Conservation (phyloP, 1,284 basidiomycete species). For the Rhodotorula mucilaginosa region DNA sequence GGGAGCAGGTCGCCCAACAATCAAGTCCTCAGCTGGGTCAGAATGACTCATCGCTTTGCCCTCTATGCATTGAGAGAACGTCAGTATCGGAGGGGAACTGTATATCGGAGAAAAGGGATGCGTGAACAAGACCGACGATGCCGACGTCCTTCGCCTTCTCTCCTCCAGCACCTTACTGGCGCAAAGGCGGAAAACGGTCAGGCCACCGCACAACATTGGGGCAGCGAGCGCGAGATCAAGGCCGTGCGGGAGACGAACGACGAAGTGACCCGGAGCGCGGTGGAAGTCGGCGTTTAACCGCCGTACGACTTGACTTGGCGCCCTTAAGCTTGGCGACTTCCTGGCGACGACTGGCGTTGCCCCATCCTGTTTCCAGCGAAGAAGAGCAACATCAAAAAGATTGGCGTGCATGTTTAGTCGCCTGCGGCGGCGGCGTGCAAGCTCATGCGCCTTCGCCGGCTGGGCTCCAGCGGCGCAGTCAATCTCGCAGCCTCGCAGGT, state of each 20-base stretch:
- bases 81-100: too few relatives aligned
- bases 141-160: slow-evolving; percentile 54
- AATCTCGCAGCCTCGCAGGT: too few relatives aligned
- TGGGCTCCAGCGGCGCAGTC: too few relatives aligned
- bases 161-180: slow-evolving; percentile 53
- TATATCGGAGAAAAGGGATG: too few relatives aligned
- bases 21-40: too few relatives aligned
- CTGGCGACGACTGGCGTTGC: slow-evolving; percentile 3
- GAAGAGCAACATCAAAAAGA: too few relatives aligned
- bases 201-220: slow-evolving; percentile 49
- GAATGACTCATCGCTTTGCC: too few relatives aligned
- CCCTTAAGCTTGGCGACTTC: slow-evolving; percentile 33
- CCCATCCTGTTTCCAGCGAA: slow-evolving; percentile 17
- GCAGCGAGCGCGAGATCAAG: slow-evolving; percentile 50
- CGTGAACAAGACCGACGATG: slow-evolving; percentile 50
- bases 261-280: slow-evolving; percentile 50
- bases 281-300: slow-evolving; percentile 52
- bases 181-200: slow-evolving; percentile 46
- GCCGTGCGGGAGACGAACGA: slow-evolving; percentile 49
- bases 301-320: slow-evolving; percentile 51
- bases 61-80: too few relatives aligned
- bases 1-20: too few relatives aligned
- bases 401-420: too few relatives aligned
- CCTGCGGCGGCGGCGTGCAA: too few relatives aligned
- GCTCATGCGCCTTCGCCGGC: too few relatives aligned